Evolutionary conservation across 2,329 filamentous ascomycete species (phyloP), one percentile per base, ranked within the genome.

Genomic region (Raffaelea ambrosiae): DNA sequence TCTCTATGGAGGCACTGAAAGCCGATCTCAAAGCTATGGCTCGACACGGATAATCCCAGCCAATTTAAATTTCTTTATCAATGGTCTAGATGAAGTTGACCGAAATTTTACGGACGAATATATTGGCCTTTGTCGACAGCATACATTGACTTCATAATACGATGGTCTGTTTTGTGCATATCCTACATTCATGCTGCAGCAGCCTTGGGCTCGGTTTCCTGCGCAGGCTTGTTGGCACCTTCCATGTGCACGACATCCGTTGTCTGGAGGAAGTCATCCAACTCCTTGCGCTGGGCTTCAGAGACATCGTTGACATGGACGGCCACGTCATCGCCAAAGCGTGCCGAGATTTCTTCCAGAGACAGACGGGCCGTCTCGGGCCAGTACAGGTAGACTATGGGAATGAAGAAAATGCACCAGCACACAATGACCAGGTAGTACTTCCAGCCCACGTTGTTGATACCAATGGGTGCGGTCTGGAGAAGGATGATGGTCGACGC

Each of bases 291-390:
- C 47, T 53, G 51, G 13, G 20, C 64, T 14, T 69, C 69, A 1
- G 64, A 66, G 0, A 66, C 64, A 52, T 70, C 66, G 4, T 65
- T 70, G 7, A 72, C 55, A 40, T 70, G 61, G 4, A 73, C 66
- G 1, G 70, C 70, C 7, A 74, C 69, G 21, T 75, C 70, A 44
- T 76, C 72, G 7, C 72, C 73, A 47, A 76, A 73, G 44, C 66
- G 66, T 47, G 64, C 57, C 14, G 62, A 65, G 21, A 73, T 66
- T 51, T 73, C 69, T 49, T 73, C 71, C 10, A 73, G 57, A 0
- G 67, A 67, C 38, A 71, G 56, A 13, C 60, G 59, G 3, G 66
- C 66, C 3, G 66, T 69, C 51, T 69, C 66, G 2, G 66, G 66
- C 54, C 60, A 70, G 57, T 63, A 71, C 54, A 70, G 66, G 55